phyloP scores from a whole-genome alignment of 257 asterid genomes.

The Gynochthodes officinalis region DNA sequence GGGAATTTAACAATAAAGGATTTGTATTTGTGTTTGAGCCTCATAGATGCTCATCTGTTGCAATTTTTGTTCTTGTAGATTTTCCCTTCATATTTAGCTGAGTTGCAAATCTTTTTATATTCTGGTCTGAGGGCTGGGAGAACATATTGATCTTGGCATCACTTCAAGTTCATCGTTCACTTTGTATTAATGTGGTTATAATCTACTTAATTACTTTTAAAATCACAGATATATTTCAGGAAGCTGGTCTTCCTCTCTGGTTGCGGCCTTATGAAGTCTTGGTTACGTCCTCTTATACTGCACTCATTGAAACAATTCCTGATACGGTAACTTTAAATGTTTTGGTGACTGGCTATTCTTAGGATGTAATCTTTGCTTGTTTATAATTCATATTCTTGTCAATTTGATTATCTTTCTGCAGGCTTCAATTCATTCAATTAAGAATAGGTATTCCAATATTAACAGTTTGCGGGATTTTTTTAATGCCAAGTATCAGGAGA shows the following conservation, averaged over 20 bases:
- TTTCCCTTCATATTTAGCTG: background rate
- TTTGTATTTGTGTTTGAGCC: background rate
- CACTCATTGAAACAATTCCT: conserved; percentile 97
- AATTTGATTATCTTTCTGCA: conserved; percentile 26
- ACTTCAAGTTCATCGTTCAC: background rate
- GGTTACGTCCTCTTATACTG: conserved; percentile 94
- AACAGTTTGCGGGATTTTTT: conserved; percentile 92
- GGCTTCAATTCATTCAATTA: conserved; percentile 96
- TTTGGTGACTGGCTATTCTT: background rate
- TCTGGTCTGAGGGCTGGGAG: background rate
- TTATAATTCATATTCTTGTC: conserved; percentile 6
- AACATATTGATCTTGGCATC: background rate
- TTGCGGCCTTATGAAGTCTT: conserved; percentile 95
- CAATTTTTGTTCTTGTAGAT: background rate
- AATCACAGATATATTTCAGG: conserved; percentile 98
- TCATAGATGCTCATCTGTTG: background rate
- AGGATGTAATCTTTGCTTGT: background rate
- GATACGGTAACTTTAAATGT: conserved; percentile 65
- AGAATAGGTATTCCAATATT: conserved; percentile 82
- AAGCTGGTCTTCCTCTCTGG: conserved; percentile 99
- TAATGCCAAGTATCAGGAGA: conserved; percentile 85
- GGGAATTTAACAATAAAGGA: no score
- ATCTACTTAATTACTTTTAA: conserved; percentile 25
- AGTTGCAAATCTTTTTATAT: background rate
- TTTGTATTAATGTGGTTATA: background rate